Evolutionary conservation across 441 rosid genomes (phyloP).

Genomic region (Euphorbia schlechtendalii): DNA sequence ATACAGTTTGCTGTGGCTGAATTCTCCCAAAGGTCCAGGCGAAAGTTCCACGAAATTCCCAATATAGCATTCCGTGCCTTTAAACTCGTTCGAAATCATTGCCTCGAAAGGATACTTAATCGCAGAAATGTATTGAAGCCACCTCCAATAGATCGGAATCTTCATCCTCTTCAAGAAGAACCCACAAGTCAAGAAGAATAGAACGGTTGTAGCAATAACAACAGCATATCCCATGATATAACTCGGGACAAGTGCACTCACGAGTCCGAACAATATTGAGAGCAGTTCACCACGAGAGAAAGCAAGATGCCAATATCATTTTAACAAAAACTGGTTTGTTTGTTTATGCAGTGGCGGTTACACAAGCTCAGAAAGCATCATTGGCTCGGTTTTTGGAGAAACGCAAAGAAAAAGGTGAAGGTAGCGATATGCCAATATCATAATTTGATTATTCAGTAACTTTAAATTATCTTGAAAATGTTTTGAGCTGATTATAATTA

Average conservation of each 20-base stretch:
- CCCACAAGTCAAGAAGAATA: slow-evolving; percentile 65
- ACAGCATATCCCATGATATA: slow-evolving; percentile 57
- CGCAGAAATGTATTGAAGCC: slow-evolving; percentile 62
- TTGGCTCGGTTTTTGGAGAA: too few relatives aligned
- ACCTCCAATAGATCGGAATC: slow-evolving; percentile 45
- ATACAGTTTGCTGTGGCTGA: slow-evolving; percentile 29
- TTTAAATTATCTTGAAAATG: too few relatives aligned
- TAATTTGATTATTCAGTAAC: too few relatives aligned
- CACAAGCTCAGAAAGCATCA: too few relatives aligned
- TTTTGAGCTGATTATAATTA: too few relatives aligned
- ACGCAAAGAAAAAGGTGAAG: too few relatives aligned
- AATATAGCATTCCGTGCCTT: slow-evolving; percentile 33
- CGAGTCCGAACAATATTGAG: too few relatives aligned
- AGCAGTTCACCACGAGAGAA: too few relatives aligned
- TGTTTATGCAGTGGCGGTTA: too few relatives aligned
- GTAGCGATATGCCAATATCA: too few relatives aligned
- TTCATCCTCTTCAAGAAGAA: slow-evolving; percentile 41
- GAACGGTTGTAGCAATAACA: slow-evolving; percentile 59
- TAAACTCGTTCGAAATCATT: slow-evolving; percentile 42
- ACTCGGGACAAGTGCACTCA: slow-evolving; percentile 57
- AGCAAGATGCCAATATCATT: too few relatives aligned
- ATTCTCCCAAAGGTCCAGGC: slow-evolving; percentile 48
- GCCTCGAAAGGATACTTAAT: slow-evolving; percentile 67
- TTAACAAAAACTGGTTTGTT: too few relatives aligned
- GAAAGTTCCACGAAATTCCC: slow-evolving; percentile 32